Conservation (phyloP, 2,329 filamentous ascomycete species). For the Pleurostoma richardsiae region DNA sequence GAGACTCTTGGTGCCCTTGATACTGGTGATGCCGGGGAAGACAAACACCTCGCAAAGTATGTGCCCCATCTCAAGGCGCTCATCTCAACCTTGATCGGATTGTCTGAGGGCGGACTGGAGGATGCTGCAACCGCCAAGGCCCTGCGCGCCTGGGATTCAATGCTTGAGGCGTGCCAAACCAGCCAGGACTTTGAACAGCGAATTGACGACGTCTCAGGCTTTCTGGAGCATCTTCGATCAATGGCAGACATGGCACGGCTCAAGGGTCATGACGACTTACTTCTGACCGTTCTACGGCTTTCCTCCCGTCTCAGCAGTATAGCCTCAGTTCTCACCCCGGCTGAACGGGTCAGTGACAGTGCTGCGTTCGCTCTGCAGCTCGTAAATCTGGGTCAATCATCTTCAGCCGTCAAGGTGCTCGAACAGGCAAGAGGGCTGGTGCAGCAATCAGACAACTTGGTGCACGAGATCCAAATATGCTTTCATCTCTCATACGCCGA, state of each 20-base stretch:
- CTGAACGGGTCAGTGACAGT: conserved; percentile 38
- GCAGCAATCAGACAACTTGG: conserved; percentile 9
- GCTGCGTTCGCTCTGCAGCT: conserved; percentile 48
- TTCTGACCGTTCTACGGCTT: conserved; percentile 42
- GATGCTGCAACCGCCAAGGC: conserved; percentile 20
- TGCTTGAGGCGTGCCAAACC: conserved; percentile 31
- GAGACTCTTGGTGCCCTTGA: conserved; percentile 11
- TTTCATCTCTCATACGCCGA: conserved; percentile 72
- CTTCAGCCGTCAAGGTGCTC: conserved; percentile 40
- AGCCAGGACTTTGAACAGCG: conserved; percentile 33
- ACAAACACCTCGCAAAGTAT: too few relatives aligned
- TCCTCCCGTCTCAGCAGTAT: conserved; percentile 35
- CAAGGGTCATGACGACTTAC: conserved; percentile 40
- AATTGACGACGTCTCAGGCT: conserved; percentile 43
- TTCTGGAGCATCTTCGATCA: conserved; percentile 45
- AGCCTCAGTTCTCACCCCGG: conserved; percentile 20
- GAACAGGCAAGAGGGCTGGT: conserved; percentile 22
- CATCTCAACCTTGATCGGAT: too few relatives aligned
- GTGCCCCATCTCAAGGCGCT: too few relatives aligned
- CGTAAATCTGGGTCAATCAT: conserved; percentile 45
- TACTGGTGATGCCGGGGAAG: too few relatives aligned
- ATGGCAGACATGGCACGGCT: conserved; percentile 46
- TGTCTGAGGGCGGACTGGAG: too few relatives aligned
- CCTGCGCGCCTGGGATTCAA: conserved; percentile 37
- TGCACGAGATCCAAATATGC: conserved; percentile 34